A percentile compares a stretch with the other conserved stretches of the same genome.
Evolutionary conservation across 1,284 basidiomycete genomes (phyloP).

Genomic region (Fomitopsis schrenkii): DNA sequence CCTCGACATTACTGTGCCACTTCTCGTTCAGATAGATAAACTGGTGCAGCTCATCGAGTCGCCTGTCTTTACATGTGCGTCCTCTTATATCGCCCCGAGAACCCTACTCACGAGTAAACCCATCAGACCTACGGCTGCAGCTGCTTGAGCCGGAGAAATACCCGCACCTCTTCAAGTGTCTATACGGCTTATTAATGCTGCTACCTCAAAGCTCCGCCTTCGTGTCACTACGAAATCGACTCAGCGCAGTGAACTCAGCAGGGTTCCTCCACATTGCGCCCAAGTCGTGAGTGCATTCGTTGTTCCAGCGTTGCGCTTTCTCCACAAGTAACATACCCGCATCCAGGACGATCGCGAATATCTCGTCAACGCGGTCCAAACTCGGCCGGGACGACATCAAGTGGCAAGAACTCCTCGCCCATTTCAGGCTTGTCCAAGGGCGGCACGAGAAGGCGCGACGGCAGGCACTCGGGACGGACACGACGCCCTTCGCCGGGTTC

Average conservation of each 20-base stretch:
- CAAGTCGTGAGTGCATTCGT: slow-evolving; percentile 50
- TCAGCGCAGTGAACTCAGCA: slow-evolving; percentile 93
- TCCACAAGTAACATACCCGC: not conserved
- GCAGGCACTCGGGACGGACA: slow-evolving; percentile 54
- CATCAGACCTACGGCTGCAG: slow-evolving; percentile 88
- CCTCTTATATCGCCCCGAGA: not conserved
- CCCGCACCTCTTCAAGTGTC: slow-evolving; percentile 95
- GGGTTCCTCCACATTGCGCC: slow-evolving; percentile 90
- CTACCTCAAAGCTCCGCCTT: slow-evolving; percentile 97
- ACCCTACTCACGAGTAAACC: not conserved
- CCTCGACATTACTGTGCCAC: slow-evolving; percentile 91
- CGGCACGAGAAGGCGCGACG: slow-evolving; percentile 86
- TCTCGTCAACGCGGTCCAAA: slow-evolving; percentile 62
- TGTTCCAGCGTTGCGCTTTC: not conserved
- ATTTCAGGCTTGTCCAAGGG: slow-evolving; percentile 80
- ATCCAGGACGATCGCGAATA: slow-evolving; percentile 28
- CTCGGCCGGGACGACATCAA: slow-evolving; percentile 85
- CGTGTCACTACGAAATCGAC: slow-evolving; percentile 88
- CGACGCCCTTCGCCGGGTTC: slow-evolving; percentile 38
- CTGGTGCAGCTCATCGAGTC: slow-evolving; percentile 98
- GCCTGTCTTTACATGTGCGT: slow-evolving; percentile 93
- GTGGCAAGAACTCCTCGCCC: slow-evolving; percentile 87
- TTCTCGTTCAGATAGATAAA: slow-evolving; percentile 97
- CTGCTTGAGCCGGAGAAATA: slow-evolving; percentile 96
- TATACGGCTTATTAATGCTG: slow-evolving; percentile 97